Evolutionary conservation across 106 monocot genomes (phyloP).

Genomic region (Cymbidium sinense): DNA sequence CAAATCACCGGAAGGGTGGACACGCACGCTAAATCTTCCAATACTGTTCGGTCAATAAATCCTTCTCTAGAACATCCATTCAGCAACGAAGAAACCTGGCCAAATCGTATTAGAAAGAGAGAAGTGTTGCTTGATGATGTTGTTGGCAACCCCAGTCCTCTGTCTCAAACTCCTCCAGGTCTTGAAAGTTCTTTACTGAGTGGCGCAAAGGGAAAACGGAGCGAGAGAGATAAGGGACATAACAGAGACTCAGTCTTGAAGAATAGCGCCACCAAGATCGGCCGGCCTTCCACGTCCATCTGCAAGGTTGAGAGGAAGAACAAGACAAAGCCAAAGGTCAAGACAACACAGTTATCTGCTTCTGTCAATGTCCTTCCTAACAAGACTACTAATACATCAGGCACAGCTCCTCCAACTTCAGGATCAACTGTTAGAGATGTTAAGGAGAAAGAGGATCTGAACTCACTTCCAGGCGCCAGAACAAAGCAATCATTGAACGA

Average conservation of each 20-base stretch:
- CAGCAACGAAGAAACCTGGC: conserved; percentile 33
- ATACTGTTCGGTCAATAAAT: conserved; percentile 14
- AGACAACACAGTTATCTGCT: conserved; percentile 36
- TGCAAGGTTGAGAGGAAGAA: conserved; percentile 44
- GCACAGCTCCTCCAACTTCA: not conserved
- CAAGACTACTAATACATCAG: conserved; percentile 11
- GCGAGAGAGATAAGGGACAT: conserved; percentile 49
- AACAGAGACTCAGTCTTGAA: conserved; percentile 24
- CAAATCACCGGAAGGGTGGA: conserved; percentile 10
- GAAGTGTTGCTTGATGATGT: conserved; percentile 55
- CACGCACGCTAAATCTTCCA: conserved; percentile 9
- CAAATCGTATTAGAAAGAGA: conserved; percentile 41
- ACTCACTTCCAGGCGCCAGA: not conserved
- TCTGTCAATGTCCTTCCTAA: conserved; percentile 18
- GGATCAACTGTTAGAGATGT: conserved; percentile 6
- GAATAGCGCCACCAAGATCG: conserved; percentile 17
- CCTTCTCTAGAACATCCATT: conserved; percentile 17
- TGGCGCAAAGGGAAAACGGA: conserved; percentile 54
- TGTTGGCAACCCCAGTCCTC: conserved; percentile 19
- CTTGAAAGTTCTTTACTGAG: conserved; percentile 31
- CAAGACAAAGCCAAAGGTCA: conserved; percentile 48
- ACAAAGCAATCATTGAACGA: conserved; percentile 16
- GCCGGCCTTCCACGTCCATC: conserved; percentile 31
- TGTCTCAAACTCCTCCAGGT: conserved; percentile 22
- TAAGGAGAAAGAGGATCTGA: conserved; percentile 14